Percentiles rank a stretch among this genome's conserved stretches.
These are phyloP conservation scores for Aspergillus haitiensis DNA, from an alignment of 495 filamentous ascomycete genomes.

Conservation along the genomic window DNA sequence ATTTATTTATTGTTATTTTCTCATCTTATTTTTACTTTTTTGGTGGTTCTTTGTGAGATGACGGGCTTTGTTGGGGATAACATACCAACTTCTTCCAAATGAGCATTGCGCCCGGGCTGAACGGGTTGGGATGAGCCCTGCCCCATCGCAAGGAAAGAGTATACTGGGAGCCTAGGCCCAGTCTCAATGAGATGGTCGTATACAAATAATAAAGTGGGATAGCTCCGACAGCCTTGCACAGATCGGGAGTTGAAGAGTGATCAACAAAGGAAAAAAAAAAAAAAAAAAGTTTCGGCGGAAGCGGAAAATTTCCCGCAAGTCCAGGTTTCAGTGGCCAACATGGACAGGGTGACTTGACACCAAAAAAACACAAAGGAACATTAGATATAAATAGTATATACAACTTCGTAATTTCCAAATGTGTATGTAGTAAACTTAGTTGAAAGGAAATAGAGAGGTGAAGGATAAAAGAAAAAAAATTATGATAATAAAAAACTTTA, in stretches of 20 bases:
- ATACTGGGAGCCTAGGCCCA: background rate
- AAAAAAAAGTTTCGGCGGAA: slow-evolving; percentile 11
- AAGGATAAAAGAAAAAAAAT: background rate
- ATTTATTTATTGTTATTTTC: background rate
- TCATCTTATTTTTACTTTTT: slow-evolving; percentile 1
- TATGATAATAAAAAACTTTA: background rate
- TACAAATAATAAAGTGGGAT: background rate
- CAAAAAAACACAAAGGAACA: background rate
- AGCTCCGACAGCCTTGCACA: background rate
- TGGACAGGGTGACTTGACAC: too few relatives aligned
- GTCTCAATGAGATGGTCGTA: background rate
- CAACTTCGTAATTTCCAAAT: background rate
- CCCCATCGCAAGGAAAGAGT: slow-evolving; percentile 12
- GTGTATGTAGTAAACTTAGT: too few relatives aligned
- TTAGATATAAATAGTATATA: background rate
- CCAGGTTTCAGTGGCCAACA: background rate
- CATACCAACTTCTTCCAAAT: slow-evolving; percentile 12
- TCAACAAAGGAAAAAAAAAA: slow-evolving; percentile 11
- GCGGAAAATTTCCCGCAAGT: background rate
- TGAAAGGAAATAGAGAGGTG: too few relatives aligned
- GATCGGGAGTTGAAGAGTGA: background rate
- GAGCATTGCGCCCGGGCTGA: background rate
- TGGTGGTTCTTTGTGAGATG: background rate
- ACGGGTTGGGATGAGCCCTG: slow-evolving; percentile 14
- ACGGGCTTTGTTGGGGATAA: background rate